Base-by-base conservation (phyloP, 1,284 basidiomycete species). In the Spongiforma sp. region DNA sequence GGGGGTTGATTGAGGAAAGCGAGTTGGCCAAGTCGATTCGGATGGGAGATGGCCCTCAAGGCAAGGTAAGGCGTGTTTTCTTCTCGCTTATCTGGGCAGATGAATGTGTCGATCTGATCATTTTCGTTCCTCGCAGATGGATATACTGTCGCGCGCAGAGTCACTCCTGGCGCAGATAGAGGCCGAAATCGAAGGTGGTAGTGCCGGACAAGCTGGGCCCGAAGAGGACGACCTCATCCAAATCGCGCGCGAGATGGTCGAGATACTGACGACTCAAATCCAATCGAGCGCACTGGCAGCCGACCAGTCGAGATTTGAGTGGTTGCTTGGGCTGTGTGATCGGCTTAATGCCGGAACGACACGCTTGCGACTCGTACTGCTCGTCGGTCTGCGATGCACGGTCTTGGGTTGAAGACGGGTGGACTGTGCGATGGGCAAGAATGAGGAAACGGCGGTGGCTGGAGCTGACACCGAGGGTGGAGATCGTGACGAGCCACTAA, bases 1-100 rank as follows among this genome's bases (percentile, higher is more conserved):
- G 91, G 91, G 86, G 85, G 0, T 86, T 93, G 85, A 90, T 93
- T 61, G 91, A 93, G 75, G 90, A 92, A 64, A 93, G 91, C 75
- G 88, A 91, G 72, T 79, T 93, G 34, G 91, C 91, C 5, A 86
- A 84, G 75, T 84, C 84, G 15, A 88, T 93, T 63, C 80, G 88
- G 65, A 79, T 84, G 66, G 87, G 84, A 33, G 86, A 87, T 61
- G 85, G 83, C 69, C 82, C 85, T 15, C 53, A 55, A 9, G 53
- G 4, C 79, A 88, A 87, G 84, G 89, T 88, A 74, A n/a, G n/a
- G n/a, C n/a, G n/a, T n/a, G n/a, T n/a, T n/a, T n/a, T n/a, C 62
- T 58, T 48, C 52, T 1, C 10, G 37, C 50, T 12, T 14, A 24
- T 15, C 39, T 30, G 15, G 3, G 15, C 24, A 36, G 10, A 17